Conservation (phyloP, 768 basidiomycete genomes). For the Dictyophora rubrovolvata region DNA sequence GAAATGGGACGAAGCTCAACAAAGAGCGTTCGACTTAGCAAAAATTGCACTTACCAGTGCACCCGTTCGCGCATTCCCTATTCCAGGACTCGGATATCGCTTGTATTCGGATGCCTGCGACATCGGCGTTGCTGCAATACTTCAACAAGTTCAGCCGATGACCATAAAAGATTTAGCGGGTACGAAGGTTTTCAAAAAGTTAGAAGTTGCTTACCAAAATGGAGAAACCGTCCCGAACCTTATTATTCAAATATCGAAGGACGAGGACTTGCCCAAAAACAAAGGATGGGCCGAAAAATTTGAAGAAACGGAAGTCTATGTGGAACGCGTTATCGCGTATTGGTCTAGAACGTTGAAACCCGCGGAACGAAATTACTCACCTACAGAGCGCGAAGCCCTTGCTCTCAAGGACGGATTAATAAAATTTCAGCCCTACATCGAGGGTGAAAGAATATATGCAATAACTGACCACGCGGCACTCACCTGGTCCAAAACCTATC, state of each 20-base stretch:
- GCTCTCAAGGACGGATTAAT: too few species aligned
- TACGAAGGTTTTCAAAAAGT: conserved; percentile 13
- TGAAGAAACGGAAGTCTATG: conserved; percentile 8
- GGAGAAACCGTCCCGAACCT: conserved; percentile 6
- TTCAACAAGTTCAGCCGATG: too few species aligned
- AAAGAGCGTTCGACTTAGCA: too few species aligned
- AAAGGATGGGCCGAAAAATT: conserved; percentile 17
- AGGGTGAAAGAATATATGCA: conserved; percentile 10
- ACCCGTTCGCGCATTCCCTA: too few species aligned
- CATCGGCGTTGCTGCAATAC: too few species aligned
- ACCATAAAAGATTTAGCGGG: conserved; percentile 15
- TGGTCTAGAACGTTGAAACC: conserved; percentile 12
- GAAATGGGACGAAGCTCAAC: too few species aligned
- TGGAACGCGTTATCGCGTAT: conserved; percentile 12
- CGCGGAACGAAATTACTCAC: conserved; percentile 12
- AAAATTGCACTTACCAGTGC: too few species aligned
- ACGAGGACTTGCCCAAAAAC: conserved; percentile 6
- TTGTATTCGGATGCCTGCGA: too few species aligned
- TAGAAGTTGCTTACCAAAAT: conserved; percentile 8
- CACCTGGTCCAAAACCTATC: conserved; percentile 10
- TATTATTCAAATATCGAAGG: not conserved
- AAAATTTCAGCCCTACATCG: too few species aligned
- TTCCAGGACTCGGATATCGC: too few species aligned
- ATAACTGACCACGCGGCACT: conserved; percentile 14
- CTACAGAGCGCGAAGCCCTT: conserved; percentile 13